These are phyloP conservation scores for Eucalyptus marginata DNA, from an alignment of 345 rosid species.

Conservation along the genomic window DNA sequence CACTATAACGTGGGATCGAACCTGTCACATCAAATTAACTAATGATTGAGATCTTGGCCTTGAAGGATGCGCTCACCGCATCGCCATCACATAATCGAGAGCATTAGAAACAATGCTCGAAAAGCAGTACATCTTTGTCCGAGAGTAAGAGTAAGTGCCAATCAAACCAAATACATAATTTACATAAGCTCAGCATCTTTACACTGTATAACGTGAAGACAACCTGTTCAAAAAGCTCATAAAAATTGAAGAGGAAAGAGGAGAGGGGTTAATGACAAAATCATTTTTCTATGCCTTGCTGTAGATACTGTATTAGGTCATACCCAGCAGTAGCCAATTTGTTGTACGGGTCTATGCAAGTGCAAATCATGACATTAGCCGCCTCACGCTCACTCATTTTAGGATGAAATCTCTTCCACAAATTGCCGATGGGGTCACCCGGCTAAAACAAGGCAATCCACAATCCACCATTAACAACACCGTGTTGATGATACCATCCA, in stretches of 20 bases:
- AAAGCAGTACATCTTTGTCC: neutral
- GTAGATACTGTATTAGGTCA: conserved; percentile 90
- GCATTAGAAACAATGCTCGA: neutral
- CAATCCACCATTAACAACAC: conserved; percentile 93
- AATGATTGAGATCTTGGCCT: neutral
- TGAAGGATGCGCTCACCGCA: neutral
- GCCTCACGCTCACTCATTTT: too few species aligned
- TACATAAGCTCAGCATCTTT: neutral
- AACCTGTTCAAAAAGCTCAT: neutral
- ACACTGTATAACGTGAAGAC: neutral
- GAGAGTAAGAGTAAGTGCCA: neutral
- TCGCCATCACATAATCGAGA: neutral
- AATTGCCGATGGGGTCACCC: conserved; percentile 93
- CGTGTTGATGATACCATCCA: conserved; percentile 85
- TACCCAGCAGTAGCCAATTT: conserved; percentile 94
- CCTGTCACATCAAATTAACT: neutral
- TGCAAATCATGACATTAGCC: too few species aligned
- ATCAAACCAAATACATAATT: neutral
- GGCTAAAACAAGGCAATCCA: conserved; percentile 92
- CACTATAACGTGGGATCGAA: neutral
- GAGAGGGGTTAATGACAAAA: neutral
- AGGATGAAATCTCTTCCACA: conserved; percentile 95
- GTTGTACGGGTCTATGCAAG: too few species aligned
- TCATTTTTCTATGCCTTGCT: conserved; percentile 95
- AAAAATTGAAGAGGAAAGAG: neutral